These are phyloP conservation scores for Fraxinus americana DNA, from an alignment of 257 asterid species.

Conservation along the genomic window DNA sequence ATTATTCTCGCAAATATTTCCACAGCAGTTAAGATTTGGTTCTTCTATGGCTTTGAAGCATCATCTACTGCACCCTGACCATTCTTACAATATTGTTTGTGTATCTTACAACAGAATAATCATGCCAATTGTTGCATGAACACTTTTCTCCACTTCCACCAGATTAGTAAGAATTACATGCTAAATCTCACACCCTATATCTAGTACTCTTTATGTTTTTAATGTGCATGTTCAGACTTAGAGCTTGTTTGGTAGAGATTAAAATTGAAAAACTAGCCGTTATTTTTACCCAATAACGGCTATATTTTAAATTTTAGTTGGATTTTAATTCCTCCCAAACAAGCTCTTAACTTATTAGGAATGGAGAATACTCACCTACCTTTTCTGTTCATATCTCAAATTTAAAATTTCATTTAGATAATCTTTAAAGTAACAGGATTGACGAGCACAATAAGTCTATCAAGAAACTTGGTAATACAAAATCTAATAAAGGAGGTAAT, in stretches of 20 bases:
- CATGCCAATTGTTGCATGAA: not conserved
- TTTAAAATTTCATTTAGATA: not conserved
- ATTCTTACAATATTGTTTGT: not conserved
- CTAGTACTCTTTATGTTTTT: not conserved
- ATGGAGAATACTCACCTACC: not conserved
- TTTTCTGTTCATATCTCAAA: not conserved
- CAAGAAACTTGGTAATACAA: not conserved
- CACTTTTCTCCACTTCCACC: not conserved
- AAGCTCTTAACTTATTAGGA: not conserved
- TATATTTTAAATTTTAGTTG: too few relatives aligned
- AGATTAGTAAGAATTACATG: not conserved
- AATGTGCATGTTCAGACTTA: not conserved
- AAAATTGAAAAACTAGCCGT: too few relatives aligned
- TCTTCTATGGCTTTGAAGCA: not conserved
- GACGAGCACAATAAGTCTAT: constrained; percentile 3
- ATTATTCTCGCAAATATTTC: not conserved
- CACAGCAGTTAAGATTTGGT: not conserved
- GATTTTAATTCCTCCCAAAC: too few relatives aligned
- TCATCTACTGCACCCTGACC: not conserved
- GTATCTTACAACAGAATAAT: not conserved
- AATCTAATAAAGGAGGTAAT: not conserved
- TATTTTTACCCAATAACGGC: too few relatives aligned
- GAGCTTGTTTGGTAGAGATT: too few relatives aligned
- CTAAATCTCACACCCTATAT: not conserved
- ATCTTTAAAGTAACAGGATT: constrained; percentile 15